Evolutionary conservation across 2,329 filamentous ascomycete genomes (phyloP), one percentile per base, ranked within the genome.

Genomic region (Curvularia spicifera): DNA sequence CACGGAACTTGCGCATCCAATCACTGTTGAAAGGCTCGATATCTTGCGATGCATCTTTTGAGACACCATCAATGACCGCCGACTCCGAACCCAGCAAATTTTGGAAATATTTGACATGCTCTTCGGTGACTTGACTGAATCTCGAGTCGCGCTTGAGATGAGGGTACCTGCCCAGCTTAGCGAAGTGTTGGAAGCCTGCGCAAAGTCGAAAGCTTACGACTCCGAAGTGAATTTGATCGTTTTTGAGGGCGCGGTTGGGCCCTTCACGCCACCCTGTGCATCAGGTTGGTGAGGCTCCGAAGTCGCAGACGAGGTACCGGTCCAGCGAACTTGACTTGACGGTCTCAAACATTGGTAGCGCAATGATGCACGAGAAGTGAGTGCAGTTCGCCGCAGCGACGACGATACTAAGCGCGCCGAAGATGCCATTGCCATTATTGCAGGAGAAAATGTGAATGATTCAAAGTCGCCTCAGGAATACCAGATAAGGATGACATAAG

Each of bases 1-100:
- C 96, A 60, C 91, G 89, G 81, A 97, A 99, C 80, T 99, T 99
- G 78, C 91, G 89, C 93, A 99, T 97, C 95, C 96, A 99, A 80
- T 99, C 95, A 74, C 89, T 87, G 79, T 99, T 99, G 84, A 93
- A 99, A 7, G 91, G 86, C 75, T 95, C 91, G 65, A 98, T 84
- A 74, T 98, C 95, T 69, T 91, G 90, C 2, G 83, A 80, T 13
- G 87, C 87, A 77, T 93, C 87, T 66, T 86, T 78, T 3, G 87
- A 91, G 53, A 97, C 84, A 50, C 91, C 91, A 74, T 97, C 93
- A 60, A 98, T 86, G 51, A 97, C 83, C 1, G 92, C 93, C 35
- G 90, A 91, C 35, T 89, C 87, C 48, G 85, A 84, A 54, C 92
- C 91, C 33, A 99, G 84, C n/a, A 97, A 79, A 20, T 87, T 81